phyloP scores from a whole-genome alignment of 2,329 filamentous ascomycete species.

The Fusarium sp. region DNA sequence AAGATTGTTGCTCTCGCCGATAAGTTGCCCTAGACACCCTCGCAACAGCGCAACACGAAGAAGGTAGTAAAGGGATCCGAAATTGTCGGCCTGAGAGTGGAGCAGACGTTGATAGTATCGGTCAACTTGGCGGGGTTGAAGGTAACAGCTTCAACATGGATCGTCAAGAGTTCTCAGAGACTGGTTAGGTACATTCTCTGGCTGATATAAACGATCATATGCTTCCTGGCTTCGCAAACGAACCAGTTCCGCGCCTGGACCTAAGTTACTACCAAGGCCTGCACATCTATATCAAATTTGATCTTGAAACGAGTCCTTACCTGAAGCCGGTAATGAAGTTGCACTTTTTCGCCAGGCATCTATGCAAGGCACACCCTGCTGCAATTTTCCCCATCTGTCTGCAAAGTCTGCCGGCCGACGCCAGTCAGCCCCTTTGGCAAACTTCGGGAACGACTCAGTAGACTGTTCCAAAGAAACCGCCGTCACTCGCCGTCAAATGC shows the following conservation, averaged over 20 bases:
- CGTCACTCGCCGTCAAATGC: not conserved
- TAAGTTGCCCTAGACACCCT: too few relatives aligned
- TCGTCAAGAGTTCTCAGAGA: not conserved
- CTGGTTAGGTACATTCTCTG: not conserved
- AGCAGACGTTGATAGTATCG: not conserved
- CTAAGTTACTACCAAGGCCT: too few relatives aligned
- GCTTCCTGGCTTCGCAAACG: not conserved
- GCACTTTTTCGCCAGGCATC: too few relatives aligned
- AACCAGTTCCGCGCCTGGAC: not conserved
- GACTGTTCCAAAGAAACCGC: not conserved
- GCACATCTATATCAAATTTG: too few relatives aligned
- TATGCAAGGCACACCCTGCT: too few relatives aligned
- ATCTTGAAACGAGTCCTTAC: too few relatives aligned
- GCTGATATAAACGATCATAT: not conserved
- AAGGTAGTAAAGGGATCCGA: too few relatives aligned
- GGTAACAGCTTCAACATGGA: not conserved
- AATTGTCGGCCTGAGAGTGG: too few relatives aligned
- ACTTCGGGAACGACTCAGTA: not conserved
- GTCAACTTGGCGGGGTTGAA: not conserved
- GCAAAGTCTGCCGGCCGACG: not conserved
- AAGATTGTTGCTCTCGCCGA: too few relatives aligned
- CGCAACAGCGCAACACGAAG: too few relatives aligned
- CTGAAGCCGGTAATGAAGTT: too few relatives aligned
- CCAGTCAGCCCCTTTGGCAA: not conserved
- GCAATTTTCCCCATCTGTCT: too few relatives aligned